Percentiles rank a stretch among this genome's conserved stretches.
Evolutionary conservation across 139 green algal species (phyloP).

Genomic region (Spirogloea muscicola): DNA sequence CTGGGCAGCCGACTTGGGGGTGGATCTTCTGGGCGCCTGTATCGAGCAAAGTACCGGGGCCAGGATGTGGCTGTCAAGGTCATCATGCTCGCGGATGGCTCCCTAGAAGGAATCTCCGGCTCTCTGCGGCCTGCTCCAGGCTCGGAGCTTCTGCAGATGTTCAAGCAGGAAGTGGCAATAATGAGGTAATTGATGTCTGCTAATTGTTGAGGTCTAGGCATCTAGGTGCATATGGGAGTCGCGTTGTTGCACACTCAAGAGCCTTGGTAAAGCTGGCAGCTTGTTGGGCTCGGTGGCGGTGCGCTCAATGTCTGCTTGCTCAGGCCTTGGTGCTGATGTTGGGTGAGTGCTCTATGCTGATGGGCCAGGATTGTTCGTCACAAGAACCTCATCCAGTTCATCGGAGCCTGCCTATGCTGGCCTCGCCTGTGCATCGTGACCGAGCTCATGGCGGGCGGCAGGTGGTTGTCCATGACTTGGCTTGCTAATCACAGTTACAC

Average conservation of each 20-base stretch:
- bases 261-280: neutral
- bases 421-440: conserved; percentile 96
- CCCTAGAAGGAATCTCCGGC: neutral
- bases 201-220: too few species aligned
- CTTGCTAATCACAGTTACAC: too few species aligned
- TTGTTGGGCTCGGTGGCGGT: neutral
- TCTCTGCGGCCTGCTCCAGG: conserved; percentile 44
- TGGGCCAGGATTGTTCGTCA: conserved; percentile 67
- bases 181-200: conserved; percentile 59
- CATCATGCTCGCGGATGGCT: conserved; percentile 57
- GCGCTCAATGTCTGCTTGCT: neutral
- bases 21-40: conserved; percentile 27
- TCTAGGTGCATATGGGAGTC: too few species aligned
- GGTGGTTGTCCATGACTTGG: too few species aligned
- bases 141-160: conserved; percentile 77
- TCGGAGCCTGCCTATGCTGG: conserved; percentile 88
- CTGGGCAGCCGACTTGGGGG: conserved; percentile 19
- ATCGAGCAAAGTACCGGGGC: conserved; percentile 79
- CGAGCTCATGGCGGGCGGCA: conserved; percentile 93
- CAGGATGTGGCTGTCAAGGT: conserved; percentile 98
- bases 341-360: neutral
- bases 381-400: conserved; percentile 98
- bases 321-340: neutral
- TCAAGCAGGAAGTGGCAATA: conserved; percentile 79
- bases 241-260: too few species aligned